Evolutionary conservation across 257 asterid species (phyloP).

Genomic region (Capsicum pubescens): DNA sequence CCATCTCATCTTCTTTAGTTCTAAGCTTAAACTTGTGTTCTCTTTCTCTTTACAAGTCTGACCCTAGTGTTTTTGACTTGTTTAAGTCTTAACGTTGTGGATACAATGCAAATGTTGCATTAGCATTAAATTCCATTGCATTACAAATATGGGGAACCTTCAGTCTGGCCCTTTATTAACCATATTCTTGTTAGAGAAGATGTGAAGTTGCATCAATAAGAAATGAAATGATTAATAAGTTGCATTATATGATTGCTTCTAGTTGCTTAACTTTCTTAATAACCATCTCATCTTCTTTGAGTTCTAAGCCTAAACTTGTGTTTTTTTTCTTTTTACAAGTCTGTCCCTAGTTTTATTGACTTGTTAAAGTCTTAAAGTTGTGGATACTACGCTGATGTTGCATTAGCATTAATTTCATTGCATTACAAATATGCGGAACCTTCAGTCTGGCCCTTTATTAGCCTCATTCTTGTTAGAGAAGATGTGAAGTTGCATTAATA

Average conservation of each 20-base stretch:
- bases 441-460: slow-evolving; percentile 24
- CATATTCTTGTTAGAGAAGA: slow-evolving; percentile 17
- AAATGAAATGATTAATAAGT: too few relatives aligned
- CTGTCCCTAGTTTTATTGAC: slow-evolving; percentile 10
- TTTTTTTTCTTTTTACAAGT: neutral
- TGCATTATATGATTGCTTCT: neutral
- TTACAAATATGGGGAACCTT: neutral
- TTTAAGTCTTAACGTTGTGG: slow-evolving; percentile 8
- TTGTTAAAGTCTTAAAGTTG: slow-evolving; percentile 11
- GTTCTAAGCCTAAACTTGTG: slow-evolving; percentile 2
- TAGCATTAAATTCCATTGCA: neutral
- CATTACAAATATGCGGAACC: neutral
- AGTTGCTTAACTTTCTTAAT: neutral
- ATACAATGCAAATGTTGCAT: slow-evolving; percentile 25
- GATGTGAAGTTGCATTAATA: slow-evolving; percentile 16
- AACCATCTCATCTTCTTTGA: neutral
- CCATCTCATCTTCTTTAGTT: slow-evolving; percentile 8
- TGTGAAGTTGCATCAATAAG: slow-evolving; percentile 16
- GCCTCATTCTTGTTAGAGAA: slow-evolving; percentile 17
- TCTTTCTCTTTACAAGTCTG: neutral
- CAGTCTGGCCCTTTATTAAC: slow-evolving; percentile 26
- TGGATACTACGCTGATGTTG: slow-evolving; percentile 23
- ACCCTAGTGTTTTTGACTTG: slow-evolving; percentile 14
- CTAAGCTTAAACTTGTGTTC: neutral
- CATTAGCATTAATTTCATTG: neutral